These are phyloP conservation scores for Oldenlandia corymbosa DNA, from an alignment of 257 asterid species.

Conservation along the genomic window DNA sequence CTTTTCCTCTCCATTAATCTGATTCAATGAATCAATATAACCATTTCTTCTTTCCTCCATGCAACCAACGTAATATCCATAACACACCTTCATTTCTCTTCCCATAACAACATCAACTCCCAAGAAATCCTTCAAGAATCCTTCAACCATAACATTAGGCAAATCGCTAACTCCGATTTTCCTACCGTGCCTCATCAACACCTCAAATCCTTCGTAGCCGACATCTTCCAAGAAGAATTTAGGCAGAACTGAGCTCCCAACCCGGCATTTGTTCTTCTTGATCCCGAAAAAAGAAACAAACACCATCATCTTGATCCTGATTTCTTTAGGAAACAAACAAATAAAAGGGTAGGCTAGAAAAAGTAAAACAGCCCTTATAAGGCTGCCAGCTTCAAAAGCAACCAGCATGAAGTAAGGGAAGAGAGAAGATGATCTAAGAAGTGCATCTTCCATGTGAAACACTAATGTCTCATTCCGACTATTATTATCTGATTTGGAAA, in stretches of 20 bases:
- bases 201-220: constrained; percentile 29
- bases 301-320: constrained; percentile 23
- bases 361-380: constrained; percentile 23
- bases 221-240: constrained; percentile 36
- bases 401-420: constrained; percentile 36
- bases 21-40: constrained; percentile 3
- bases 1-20: constrained; percentile 13
- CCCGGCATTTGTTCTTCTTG: constrained; percentile 13
- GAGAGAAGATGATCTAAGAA: constrained; percentile 25
- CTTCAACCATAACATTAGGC: constrained; percentile 34
- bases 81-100: constrained; percentile 26
- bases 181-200: constrained; percentile 15
- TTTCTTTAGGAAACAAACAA: constrained; percentile 13
- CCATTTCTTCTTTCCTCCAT: constrained; percentile 23
- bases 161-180: constrained; percentile 24
- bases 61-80: constrained; percentile 25
- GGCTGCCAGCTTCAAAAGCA: constrained; percentile 39
- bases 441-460: constrained; percentile 30
- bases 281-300: constrained; percentile 34
- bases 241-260: constrained; percentile 32
- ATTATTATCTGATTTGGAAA: constrained; percentile 7
- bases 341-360: constrained; percentile 27
- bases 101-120: constrained; percentile 32
- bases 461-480: constrained; percentile 17
- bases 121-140: constrained; percentile 31